Conservation (phyloP, 2,329 filamentous ascomycete species). For the Diaporthe sp. region DNA sequence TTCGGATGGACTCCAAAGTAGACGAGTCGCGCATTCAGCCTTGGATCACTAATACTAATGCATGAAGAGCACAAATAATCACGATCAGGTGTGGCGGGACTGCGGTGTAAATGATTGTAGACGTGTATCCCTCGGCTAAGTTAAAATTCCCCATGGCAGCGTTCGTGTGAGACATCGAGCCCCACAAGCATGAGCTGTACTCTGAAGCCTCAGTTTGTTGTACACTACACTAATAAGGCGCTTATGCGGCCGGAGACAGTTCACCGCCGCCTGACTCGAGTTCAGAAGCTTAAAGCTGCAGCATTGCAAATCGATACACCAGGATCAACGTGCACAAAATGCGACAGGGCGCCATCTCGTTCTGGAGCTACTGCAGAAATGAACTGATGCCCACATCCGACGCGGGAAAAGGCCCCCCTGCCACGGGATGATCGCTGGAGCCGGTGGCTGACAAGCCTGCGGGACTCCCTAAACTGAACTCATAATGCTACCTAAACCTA, state of each 20-base stretch:
- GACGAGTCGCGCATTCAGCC: not conserved
- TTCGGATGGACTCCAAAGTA: not conserved
- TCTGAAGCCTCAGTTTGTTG: not conserved
- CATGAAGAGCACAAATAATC: not conserved
- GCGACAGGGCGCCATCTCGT: not conserved
- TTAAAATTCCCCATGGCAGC: not conserved
- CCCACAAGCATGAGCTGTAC: not conserved
- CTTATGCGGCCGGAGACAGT: not conserved
- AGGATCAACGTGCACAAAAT: conserved; percentile 2
- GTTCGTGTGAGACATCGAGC: not conserved
- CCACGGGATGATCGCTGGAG: conserved; percentile 9
- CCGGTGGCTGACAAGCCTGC: not conserved
- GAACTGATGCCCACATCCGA: conserved; percentile 27
- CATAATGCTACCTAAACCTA: not conserved
- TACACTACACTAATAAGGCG: not conserved
- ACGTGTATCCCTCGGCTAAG: not conserved
- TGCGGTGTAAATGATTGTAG: not conserved
- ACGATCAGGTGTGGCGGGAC: too few relatives aligned
- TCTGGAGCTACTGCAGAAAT: conserved; percentile 17
- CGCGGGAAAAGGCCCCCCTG: not conserved
- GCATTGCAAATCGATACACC: conserved; percentile 2
- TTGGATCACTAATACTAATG: not conserved
- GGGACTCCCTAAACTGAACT: not conserved
- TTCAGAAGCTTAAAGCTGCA: conserved; percentile 2
- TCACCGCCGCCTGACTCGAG: conserved; percentile 19